phyloP scores from a whole-genome alignment of 345 rosid species.

The Limnanthes douglasii region DNA sequence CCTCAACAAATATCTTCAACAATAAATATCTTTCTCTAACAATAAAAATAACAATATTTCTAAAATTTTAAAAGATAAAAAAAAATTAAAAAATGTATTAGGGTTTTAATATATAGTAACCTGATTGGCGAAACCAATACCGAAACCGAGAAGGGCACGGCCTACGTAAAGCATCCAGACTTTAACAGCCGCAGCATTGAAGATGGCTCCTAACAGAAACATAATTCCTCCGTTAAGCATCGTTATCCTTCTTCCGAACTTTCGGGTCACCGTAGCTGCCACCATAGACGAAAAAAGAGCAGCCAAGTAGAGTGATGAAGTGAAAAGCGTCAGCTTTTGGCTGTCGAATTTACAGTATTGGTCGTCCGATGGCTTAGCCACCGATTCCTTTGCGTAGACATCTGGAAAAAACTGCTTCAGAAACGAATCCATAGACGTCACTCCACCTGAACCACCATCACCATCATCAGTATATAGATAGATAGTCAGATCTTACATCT shows the following conservation, averaged over 20 bases:
- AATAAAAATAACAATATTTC: no score
- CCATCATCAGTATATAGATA: no score
- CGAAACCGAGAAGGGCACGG: slow-evolving; percentile 25
- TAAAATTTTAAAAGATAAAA: no score
- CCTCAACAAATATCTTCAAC: no score
- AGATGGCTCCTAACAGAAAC: slow-evolving; percentile 22
- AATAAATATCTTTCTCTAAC: no score
- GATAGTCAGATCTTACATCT: no score
- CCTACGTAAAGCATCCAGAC: slow-evolving; percentile 32
- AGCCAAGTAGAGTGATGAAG: slow-evolving; percentile 29
- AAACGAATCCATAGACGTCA: slow-evolving; percentile 33
- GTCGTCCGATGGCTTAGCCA: slow-evolving; percentile 20
- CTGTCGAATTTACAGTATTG: slow-evolving; percentile 27
- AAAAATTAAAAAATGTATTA: no score
- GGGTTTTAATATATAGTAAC: no score
- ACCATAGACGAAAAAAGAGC: slow-evolving; percentile 20
- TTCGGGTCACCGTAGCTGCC: slow-evolving; percentile 9
- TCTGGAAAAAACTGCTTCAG: slow-evolving; percentile 22
- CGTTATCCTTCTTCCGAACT: slow-evolving; percentile 20
- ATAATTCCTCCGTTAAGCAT: slow-evolving; percentile 20
- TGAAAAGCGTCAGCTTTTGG: slow-evolving; percentile 23
- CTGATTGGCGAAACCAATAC: slow-evolving; percentile 50
- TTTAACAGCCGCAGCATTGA: slow-evolving; percentile 21
- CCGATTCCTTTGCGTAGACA: slow-evolving; percentile 27
- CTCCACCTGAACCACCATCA: slow-evolving; percentile 15